These are phyloP conservation scores for Diaporthe eres DNA, from an alignment of 2,329 filamentous ascomycete genomes.

Conservation along the genomic window DNA sequence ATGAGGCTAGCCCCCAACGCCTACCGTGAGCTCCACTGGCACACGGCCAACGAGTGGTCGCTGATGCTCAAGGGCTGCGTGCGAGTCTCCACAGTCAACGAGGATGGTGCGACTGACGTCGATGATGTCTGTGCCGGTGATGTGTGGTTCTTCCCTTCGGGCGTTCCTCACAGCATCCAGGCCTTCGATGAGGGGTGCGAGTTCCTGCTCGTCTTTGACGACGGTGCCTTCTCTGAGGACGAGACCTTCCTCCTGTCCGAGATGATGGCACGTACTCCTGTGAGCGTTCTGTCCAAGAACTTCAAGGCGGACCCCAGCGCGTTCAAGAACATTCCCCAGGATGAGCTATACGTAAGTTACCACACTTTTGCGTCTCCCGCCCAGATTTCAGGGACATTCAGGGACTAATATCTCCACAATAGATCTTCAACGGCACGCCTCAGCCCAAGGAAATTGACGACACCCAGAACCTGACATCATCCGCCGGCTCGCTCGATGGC, in stretches of 20 bases:
- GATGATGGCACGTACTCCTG: constrained; percentile 64
- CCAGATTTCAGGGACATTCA: constrained; percentile 13
- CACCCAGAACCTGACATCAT: constrained; percentile 61
- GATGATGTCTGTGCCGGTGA: constrained; percentile 65
- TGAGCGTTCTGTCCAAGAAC: constrained; percentile 69
- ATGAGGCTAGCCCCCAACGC: constrained; percentile 70
- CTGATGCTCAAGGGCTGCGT: constrained; percentile 68
- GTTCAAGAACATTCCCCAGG: constrained; percentile 62
- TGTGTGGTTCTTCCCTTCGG: constrained; percentile 68
- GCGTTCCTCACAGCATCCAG: constrained; percentile 67
- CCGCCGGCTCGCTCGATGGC: constrained; percentile 57
- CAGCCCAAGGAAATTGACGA: constrained; percentile 60
- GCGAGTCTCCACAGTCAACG: constrained; percentile 65
- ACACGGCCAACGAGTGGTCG: constrained; percentile 67
- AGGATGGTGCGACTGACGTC: constrained; percentile 62
- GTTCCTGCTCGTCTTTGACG: constrained; percentile 73
- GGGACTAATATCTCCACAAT: neutral
- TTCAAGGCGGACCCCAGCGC: constrained; percentile 62
- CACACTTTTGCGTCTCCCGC: too few species aligned
- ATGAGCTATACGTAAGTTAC: constrained; percentile 59
- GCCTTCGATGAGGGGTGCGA: constrained; percentile 68
- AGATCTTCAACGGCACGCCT: constrained; percentile 67
- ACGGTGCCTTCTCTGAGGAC: constrained; percentile 71
- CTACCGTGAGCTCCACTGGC: constrained; percentile 76
- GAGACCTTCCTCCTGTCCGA: constrained; percentile 71